A percentile compares a stretch with the other conserved stretches of the same genome.
These are phyloP conservation scores for Hypoxylon sp. DNA, from an alignment of 2,329 filamentous ascomycete species.

Conservation along the genomic window DNA sequence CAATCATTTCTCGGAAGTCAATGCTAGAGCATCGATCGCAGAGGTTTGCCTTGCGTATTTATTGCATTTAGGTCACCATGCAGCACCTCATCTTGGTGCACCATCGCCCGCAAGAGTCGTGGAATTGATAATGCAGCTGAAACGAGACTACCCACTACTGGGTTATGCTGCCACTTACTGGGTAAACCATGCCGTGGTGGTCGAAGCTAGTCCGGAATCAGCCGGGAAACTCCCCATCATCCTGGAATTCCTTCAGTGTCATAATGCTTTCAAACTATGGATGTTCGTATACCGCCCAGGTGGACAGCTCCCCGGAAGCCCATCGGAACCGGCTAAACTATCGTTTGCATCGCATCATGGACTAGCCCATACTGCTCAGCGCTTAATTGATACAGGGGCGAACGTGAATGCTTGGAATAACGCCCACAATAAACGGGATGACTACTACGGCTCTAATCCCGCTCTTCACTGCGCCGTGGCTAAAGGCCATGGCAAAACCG, in stretches of 20 bases:
- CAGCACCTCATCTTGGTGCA: too few relatives aligned
- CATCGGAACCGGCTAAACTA: neutral
- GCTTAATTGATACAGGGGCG: neutral
- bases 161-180: neutral
- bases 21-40: slow-evolving; percentile 3
- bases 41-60: slow-evolving; percentile 3
- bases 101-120: too few relatives aligned
- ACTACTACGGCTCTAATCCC: too few relatives aligned
- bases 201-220: neutral
- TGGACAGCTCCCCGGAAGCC: too few relatives aligned
- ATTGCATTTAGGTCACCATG: neutral
- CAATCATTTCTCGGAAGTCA: neutral
- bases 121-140: too few relatives aligned
- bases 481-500: too few relatives aligned
- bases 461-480: too few relatives aligned
- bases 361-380: neutral
- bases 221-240: neutral
- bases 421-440: too few relatives aligned
- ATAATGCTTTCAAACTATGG: neutral
- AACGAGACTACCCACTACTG: too few relatives aligned
- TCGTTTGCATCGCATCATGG: neutral
- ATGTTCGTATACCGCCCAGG: too few relatives aligned
- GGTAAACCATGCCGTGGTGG: neutral
- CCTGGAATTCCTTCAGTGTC: neutral
- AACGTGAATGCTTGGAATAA: neutral